Percentiles rank a stretch among this genome's conserved stretches.
Evolutionary conservation across 305 asterid genomes (phyloP).

Genomic region (Fraxinus floribunda): DNA sequence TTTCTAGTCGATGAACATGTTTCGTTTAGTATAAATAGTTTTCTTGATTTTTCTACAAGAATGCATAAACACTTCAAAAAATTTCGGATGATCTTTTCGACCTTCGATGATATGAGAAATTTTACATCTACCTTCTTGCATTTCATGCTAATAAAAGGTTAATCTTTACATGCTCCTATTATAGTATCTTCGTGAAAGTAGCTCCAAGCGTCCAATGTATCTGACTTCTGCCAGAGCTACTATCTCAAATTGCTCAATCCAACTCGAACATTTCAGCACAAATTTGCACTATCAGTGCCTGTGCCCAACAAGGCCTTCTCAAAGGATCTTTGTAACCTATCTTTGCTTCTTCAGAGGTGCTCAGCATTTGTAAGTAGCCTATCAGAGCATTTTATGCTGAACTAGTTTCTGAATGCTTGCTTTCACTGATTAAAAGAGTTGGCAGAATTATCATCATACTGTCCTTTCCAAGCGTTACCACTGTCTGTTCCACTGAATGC

Average conservation of each 20-base stretch:
- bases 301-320: not conserved
- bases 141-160: constrained; percentile 23
- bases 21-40: not conserved
- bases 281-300: not conserved
- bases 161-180: constrained; percentile 22
- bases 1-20: not conserved
- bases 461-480: constrained; percentile 82
- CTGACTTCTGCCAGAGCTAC: too few species aligned
- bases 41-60: not conserved
- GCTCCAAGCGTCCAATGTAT: too few species aligned
- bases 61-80: not conserved
- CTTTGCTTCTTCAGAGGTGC: not conserved
- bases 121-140: constrained; percentile 24
- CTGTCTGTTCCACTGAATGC: constrained; percentile 87
- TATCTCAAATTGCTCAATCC: too few species aligned
- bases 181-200: not conserved
- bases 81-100: not conserved
- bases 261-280: not conserved
- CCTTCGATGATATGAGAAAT: not conserved
- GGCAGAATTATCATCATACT: constrained; percentile 59
- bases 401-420: constrained; percentile 3
- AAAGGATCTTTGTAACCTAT: not conserved
- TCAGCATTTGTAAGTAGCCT: not conserved
- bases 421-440: constrained; percentile 65
- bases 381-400: not conserved